phyloP scores from a whole-genome alignment of 2,329 filamentous ascomycete genomes.

The Colletotrichum filicis region DNA sequence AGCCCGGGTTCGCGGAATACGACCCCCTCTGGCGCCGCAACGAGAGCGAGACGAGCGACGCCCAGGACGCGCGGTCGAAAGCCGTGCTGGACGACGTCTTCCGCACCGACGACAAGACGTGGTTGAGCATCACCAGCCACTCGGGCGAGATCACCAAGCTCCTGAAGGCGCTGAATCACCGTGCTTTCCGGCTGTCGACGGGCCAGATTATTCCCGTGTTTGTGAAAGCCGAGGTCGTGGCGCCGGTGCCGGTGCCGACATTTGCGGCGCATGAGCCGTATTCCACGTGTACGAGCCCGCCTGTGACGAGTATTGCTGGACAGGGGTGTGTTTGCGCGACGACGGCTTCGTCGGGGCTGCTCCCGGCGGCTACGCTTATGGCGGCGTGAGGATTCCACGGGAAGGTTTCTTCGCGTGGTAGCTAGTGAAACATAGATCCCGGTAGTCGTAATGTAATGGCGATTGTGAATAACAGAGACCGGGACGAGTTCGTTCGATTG shows the following conservation, averaged over 20 bases:
- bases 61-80: conserved; percentile 62
- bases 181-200: conserved; percentile 70
- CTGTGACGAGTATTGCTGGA: conserved; percentile 53
- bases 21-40: conserved; percentile 57
- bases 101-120: conserved; percentile 60
- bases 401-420: background rate
- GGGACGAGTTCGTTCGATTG: background rate
- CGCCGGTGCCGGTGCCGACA: conserved; percentile 43
- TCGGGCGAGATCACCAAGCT: conserved; percentile 65
- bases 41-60: conserved; percentile 54
- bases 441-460: conserved; percentile 23
- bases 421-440: background rate
- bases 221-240: conserved; percentile 65
- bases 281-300: conserved; percentile 56
- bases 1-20: conserved; percentile 69
- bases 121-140: conserved; percentile 70
- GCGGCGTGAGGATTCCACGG: conserved; percentile 35
- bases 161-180: conserved; percentile 68
- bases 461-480: background rate
- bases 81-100: conserved; percentile 68
- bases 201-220: conserved; percentile 76
- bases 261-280: conserved; percentile 50
- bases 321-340: conserved; percentile 56
- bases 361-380: conserved; percentile 27
- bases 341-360: conserved; percentile 34